Conservation (phyloP, 257 asterid species). For the Datura wrightii region DNA sequence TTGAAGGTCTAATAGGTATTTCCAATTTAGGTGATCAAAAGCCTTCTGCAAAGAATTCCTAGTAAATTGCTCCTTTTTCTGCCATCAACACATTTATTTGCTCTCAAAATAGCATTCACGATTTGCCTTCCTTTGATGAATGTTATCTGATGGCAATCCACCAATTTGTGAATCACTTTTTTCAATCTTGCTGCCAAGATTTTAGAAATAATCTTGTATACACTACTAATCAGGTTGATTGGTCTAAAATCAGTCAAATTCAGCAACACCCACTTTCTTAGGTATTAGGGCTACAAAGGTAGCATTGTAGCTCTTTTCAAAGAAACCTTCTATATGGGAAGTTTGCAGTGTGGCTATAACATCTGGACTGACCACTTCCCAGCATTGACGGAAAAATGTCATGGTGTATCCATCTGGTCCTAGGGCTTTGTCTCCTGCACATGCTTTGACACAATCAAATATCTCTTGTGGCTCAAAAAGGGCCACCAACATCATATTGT, state of each 20-base stretch:
- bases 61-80: neutral
- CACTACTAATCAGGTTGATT: neutral
- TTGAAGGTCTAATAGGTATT: neutral
- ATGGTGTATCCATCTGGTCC: neutral
- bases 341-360: neutral
- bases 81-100: neutral
- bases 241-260: neutral
- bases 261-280: neutral
- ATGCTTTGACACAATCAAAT: neutral
- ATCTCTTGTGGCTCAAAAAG: neutral
- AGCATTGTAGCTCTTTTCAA: neutral
- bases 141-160: neutral
- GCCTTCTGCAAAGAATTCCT: neutral
- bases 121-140: neutral
- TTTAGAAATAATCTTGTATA: neutral
- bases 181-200: neutral
- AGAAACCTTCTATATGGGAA: neutral
- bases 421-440: neutral
- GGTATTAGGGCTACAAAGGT: neutral
- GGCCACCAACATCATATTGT: neutral
- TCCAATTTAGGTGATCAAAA: neutral
- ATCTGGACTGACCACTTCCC: neutral
- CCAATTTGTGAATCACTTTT: neutral
- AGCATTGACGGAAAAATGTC: neutral
- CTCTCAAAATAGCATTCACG: neutral